A percentile compares a stretch with the other conserved stretches of the same genome.
phyloP scores from a whole-genome alignment of 2,329 filamentous ascomycete species.

The Sordariomycetes sp. region DNA sequence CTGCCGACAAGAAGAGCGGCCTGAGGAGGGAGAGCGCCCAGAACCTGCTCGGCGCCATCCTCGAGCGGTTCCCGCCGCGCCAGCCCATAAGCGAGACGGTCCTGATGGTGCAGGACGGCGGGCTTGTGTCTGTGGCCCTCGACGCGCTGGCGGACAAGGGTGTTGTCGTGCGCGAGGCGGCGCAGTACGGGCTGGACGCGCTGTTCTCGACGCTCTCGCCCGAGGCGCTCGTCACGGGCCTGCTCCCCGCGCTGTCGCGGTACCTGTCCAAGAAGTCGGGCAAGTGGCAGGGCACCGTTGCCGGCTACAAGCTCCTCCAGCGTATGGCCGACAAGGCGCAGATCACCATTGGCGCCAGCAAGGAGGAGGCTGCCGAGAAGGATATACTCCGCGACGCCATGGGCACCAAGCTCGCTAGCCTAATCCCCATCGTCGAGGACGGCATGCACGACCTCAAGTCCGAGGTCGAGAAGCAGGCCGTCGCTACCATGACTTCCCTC shows the following conservation, averaged over 20 bases:
- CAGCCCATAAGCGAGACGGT: constrained; percentile 70
- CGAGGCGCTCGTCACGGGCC: constrained; percentile 70
- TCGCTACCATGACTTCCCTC: constrained; percentile 81
- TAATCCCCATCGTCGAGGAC: constrained; percentile 83
- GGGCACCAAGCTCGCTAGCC: constrained; percentile 70
- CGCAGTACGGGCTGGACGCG: constrained; percentile 86
- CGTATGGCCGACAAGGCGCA: constrained; percentile 93
- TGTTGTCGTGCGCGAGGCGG: constrained; percentile 74
- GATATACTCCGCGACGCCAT: constrained; percentile 82
- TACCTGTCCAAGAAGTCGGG: constrained; percentile 77
- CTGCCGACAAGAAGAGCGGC: constrained; percentile 86
- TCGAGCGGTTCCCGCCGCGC: constrained; percentile 73
- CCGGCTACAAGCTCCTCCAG: constrained; percentile 71
- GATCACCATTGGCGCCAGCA: constrained; percentile 62
- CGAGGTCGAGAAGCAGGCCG: constrained; percentile 80
- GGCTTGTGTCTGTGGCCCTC: constrained; percentile 57
- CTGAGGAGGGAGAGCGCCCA: constrained; percentile 79
- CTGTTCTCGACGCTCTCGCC: constrained; percentile 67
- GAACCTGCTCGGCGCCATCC: constrained; percentile 85
- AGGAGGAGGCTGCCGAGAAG: constrained; percentile 77
- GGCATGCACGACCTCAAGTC: constrained; percentile 95
- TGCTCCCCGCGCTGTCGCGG: constrained; percentile 60
- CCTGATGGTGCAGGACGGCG: constrained; percentile 70
- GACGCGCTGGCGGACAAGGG: constrained; percentile 88
- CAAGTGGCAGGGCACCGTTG: constrained; percentile 96